These are phyloP conservation scores for Salix udensis DNA, from an alignment of 345 rosid genomes.

Conservation along the genomic window DNA sequence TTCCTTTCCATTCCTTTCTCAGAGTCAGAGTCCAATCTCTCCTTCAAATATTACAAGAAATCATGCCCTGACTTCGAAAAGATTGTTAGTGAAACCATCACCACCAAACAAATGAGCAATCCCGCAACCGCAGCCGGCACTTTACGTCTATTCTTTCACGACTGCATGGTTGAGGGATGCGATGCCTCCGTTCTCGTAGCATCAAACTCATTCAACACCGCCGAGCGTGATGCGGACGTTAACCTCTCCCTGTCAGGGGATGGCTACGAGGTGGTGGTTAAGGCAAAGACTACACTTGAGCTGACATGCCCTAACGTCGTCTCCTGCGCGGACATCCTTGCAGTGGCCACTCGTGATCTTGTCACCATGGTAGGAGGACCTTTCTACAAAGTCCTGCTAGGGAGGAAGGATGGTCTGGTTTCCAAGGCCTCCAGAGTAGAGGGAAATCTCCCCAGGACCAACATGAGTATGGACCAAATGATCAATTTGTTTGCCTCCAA, in stretches of 20 bases:
- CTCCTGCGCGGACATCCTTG: conserved; percentile 72
- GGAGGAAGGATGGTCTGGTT: conserved; percentile 53
- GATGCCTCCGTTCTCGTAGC: conserved; percentile 61
- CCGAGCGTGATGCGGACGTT: conserved; percentile 55
- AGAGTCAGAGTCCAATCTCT: conserved; percentile 25
- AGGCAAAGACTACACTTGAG: conserved; percentile 64
- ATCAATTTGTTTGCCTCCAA: conserved; percentile 33
- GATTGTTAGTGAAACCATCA: conserved; percentile 32
- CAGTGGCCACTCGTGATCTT: conserved; percentile 55
- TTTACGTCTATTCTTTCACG: conserved; percentile 70
- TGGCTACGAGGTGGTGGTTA: conserved; percentile 55
- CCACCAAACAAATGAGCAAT: conserved; percentile 46
- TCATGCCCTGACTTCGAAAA: conserved; percentile 54
- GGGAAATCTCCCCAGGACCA: conserved; percentile 35
- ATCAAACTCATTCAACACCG: conserved; percentile 52
- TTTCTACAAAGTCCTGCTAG: conserved; percentile 35
- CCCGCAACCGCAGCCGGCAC: conserved; percentile 72
- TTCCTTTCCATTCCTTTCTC: conserved; percentile 16
- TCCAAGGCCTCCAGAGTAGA: conserved; percentile 41
- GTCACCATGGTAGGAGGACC: conserved; percentile 71
- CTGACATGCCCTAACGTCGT: conserved; percentile 60
- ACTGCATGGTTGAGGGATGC: conserved; percentile 70
- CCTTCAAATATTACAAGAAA: conserved; percentile 45
- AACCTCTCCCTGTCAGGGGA: conserved; percentile 71
- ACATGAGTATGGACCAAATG: conserved; percentile 36